phyloP scores from a whole-genome alignment of 2,329 filamentous ascomycete genomes.

The Tolypocladium guangdongense region DNA sequence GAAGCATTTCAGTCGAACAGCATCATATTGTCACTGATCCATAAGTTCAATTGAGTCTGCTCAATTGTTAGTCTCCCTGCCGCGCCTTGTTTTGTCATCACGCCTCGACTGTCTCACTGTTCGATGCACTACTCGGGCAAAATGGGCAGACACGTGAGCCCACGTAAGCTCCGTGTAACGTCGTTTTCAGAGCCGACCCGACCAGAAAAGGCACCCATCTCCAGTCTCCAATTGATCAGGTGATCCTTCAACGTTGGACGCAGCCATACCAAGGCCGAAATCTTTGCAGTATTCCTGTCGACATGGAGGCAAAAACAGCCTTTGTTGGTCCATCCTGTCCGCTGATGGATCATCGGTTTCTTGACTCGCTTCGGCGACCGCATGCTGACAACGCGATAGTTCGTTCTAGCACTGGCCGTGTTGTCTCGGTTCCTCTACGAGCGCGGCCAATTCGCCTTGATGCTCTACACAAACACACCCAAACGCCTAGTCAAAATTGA shows the following conservation, averaged over 20 bases:
- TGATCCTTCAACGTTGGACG: too few species aligned
- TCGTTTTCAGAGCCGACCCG: too few species aligned
- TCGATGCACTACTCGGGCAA: too few species aligned
- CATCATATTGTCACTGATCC: too few species aligned
- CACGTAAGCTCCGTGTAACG: neutral
- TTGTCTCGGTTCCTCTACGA: conserved; percentile 7
- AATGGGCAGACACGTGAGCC: neutral
- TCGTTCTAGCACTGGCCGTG: conserved; percentile 1
- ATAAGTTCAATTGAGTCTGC: too few species aligned
- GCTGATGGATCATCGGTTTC: neutral
- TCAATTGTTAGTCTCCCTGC: too few species aligned
- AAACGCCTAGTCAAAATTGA: conserved; percentile 15
- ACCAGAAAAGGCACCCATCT: too few species aligned
- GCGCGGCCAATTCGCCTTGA: conserved; percentile 6
- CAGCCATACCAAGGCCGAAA: neutral
- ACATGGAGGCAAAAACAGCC: neutral
- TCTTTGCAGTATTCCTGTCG: neutral
- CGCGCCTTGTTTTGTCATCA: neutral
- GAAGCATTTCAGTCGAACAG: too few species aligned
- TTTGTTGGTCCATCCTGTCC: neutral
- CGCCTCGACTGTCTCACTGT: too few species aligned
- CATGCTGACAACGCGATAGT: neutral
- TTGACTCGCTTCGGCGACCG: neutral
- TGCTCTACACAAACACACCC: conserved; percentile 19
- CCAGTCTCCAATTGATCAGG: too few species aligned